Evolutionary conservation across 148 eudicot genomes (phyloP).

Genomic region (Cornus kousa): DNA sequence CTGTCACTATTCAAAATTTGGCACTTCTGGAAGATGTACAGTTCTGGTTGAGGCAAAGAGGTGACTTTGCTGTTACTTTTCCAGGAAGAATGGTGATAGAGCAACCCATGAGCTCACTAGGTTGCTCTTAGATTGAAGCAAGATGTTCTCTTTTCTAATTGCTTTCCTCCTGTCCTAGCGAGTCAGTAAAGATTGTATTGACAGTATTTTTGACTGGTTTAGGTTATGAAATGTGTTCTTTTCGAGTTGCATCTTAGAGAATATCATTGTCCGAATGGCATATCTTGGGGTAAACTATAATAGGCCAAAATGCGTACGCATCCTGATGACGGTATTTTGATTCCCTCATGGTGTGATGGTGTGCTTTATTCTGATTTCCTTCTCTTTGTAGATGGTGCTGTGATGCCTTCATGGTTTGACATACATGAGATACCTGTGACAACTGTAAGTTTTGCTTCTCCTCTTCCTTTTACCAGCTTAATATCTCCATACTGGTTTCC

Average conservation of each 20-base stretch:
- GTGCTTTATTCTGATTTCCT: background rate
- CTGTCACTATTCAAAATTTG: too few relatives aligned
- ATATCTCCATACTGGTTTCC: background rate
- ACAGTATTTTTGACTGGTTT: too few relatives aligned
- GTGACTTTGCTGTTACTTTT: too few relatives aligned
- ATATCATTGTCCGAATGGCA: background rate
- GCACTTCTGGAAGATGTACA: too few relatives aligned
- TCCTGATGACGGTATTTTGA: background rate
- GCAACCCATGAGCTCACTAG: too few relatives aligned
- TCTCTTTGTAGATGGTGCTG: slow-evolving; percentile 64
- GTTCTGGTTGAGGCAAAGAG: too few relatives aligned
- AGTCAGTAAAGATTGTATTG: too few relatives aligned
- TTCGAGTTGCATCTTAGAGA: background rate
- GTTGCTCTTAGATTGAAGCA: too few relatives aligned
- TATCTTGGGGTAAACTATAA: background rate
- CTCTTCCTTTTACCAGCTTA: background rate
- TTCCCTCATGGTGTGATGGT: background rate
- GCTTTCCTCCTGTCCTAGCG: too few relatives aligned
- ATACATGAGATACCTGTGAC: slow-evolving; percentile 81
- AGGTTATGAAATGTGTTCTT: too few relatives aligned
- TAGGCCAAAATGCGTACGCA: background rate
- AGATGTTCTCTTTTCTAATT: too few relatives aligned
- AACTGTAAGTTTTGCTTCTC: slow-evolving; percentile 54
- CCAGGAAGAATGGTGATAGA: too few relatives aligned
- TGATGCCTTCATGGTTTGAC: slow-evolving; percentile 96